Base-by-base conservation (phyloP, 2,329 filamentous ascomycete genomes). In the Albifimbria verrucaria region DNA sequence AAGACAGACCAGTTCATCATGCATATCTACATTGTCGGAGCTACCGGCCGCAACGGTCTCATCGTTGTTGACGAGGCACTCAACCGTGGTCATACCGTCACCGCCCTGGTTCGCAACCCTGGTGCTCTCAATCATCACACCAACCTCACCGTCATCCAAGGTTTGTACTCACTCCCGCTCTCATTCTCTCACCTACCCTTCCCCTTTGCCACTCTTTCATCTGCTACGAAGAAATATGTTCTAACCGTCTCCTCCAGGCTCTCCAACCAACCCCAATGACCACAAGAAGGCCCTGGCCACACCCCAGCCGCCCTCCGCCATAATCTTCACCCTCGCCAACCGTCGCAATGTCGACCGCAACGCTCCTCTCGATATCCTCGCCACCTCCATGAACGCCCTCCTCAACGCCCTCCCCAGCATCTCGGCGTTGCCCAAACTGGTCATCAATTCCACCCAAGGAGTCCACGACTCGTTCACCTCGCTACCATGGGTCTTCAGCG, bases 401-500 rank as follows among this genome's bases (percentile, higher is more conserved):
- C 57, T 74, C 12, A 55, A 64, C 1, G 65, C 62, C 4, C 76
- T 76, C 70, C 65, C 70, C 49, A 62, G 66, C 18, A 65, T 66
- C 47, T 15, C 47, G 18, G n/a, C 25, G 17, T 65, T 70, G 10
- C 48, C 55, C 46, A 80, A 77, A 49, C 58, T 81, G 2, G 69
- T 82, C 23, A 67, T 79, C 47, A 73, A 83, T 64, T 78, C 75
- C 12, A 73, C 77, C 1, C 74, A 78, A 55, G 81, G 80, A 11
- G 72, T 75, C 1, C 77, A 74, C 0, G 63, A 69, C 25, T 81
- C 78, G 4, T 76, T 68, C 62, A 23, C 53, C 0, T 72, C 73
- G 48, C 60, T 80, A 53, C 64, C 71, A 43, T 72, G 67, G 28
- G 63, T 74, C 1, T 59, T 81, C 57, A 69, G 72, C 17, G 52